A percentile compares a stretch with the other conserved stretches of the same genome.
Conservation (phyloP, 495 filamentous ascomycete species). For the Podospora anserina region DNA sequence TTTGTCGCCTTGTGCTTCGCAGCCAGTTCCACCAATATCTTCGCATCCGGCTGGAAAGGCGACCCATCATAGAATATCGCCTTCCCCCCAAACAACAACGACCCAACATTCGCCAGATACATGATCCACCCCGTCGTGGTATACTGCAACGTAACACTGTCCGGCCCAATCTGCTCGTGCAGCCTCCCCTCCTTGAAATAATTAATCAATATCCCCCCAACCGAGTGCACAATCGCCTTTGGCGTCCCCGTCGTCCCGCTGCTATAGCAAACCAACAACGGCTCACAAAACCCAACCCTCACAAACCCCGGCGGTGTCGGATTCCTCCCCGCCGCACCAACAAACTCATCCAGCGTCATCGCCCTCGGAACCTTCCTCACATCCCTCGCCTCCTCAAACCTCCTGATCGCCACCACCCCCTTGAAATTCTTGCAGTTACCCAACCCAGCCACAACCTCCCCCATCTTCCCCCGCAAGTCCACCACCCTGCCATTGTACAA, state of each 20-base stretch:
- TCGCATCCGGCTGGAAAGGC: slow-evolving; percentile 65
- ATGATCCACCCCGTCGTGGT: slow-evolving; percentile 81
- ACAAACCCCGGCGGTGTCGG: slow-evolving; percentile 51
- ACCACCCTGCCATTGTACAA: slow-evolving; percentile 75
- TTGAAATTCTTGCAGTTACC: slow-evolving; percentile 54
- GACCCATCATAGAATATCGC: slow-evolving; percentile 72
- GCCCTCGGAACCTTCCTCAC: slow-evolving; percentile 53
- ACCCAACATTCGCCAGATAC: slow-evolving; percentile 60
- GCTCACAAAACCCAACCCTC: slow-evolving; percentile 61
- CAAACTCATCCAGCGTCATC: slow-evolving; percentile 52
- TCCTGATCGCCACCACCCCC: slow-evolving; percentile 62
- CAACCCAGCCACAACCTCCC: slow-evolving; percentile 61
- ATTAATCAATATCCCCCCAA: slow-evolving; percentile 59
- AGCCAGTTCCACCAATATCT: slow-evolving; percentile 56
- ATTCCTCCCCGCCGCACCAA: slow-evolving; percentile 40
- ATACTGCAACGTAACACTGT: slow-evolving; percentile 55
- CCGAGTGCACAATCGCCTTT: slow-evolving; percentile 72
- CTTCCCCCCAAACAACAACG: slow-evolving; percentile 54
- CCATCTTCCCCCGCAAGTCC: slow-evolving; percentile 70
- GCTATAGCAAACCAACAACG: slow-evolving; percentile 69
- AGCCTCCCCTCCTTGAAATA: slow-evolving; percentile 59
- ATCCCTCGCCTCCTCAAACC: slow-evolving; percentile 60
- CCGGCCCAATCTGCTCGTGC: slow-evolving; percentile 51
- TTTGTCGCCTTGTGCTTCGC: slow-evolving; percentile 57
- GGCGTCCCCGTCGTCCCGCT: slow-evolving; percentile 70